Conservation (phyloP, 805 yeast genomes). For the Hagleromyces aurorensis region DNA sequence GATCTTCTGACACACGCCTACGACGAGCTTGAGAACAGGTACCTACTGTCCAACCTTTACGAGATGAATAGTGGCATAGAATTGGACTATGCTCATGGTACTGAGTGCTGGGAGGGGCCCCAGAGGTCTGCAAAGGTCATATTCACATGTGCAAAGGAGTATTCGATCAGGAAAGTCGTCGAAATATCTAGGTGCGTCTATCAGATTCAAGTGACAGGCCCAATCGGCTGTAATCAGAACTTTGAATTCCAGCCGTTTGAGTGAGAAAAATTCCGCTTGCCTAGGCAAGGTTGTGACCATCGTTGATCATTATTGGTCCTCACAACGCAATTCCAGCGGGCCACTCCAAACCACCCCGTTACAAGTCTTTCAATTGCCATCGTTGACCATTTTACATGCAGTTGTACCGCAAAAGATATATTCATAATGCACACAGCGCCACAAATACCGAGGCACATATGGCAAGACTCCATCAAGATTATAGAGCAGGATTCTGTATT, state of each 20-base stretch:
- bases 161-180: slow-evolving; percentile 44
- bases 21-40: slow-evolving; percentile 10
- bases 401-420: too few species aligned
- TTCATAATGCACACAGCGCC: too few species aligned
- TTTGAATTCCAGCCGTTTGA: slow-evolving; percentile 10
- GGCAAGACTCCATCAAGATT: too few species aligned
- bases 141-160: slow-evolving; percentile 56
- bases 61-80: slow-evolving; percentile 29
- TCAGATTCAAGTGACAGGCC: slow-evolving; percentile 38
- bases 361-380: too few species aligned
- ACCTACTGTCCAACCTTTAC: slow-evolving; percentile 26
- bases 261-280: too few species aligned
- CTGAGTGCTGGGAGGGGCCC: slow-evolving; percentile 94
- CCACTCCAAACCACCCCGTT: too few species aligned
- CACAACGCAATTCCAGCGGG: too few species aligned
- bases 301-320: too few species aligned
- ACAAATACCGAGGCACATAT: too few species aligned
- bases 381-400: too few species aligned
- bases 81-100: slow-evolving; percentile 51
- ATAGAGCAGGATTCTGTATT: too few species aligned
- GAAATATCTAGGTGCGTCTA: slow-evolving; percentile 91
- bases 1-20: slow-evolving; percentile 22
- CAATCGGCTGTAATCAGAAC: slow-evolving; percentile 34
- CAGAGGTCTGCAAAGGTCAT: slow-evolving; percentile 57
- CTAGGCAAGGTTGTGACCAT: too few species aligned